Base-by-base conservation (phyloP, 176 grass and related monocot species). In the Thinopyrum elongatum region DNA sequence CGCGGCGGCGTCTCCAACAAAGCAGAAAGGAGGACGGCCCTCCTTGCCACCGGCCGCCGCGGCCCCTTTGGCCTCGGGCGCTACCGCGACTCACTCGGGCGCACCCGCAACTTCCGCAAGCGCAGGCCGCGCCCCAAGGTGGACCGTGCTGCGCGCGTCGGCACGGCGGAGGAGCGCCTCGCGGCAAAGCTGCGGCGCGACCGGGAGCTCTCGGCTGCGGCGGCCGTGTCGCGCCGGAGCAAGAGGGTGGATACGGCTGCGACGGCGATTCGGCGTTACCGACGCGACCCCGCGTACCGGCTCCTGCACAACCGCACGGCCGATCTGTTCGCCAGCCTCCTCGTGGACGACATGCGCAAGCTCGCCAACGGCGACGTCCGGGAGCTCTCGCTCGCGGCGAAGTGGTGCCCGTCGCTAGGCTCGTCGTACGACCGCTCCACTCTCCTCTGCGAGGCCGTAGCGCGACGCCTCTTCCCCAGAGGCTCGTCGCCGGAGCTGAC, bases 371-470 rank as follows among this genome's bases (percentile, higher is more conserved):
- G 84, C 5, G n/a, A 87, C 22, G 15, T 31, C 7, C 70, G 39
- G n/a, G 33, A 81, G 39, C 15, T 91, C 46, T 78, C 80, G 7
- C 83, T 94, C 14, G 86, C 92, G 3, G 89, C 92, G 29, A 94
- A 94, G 60, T 94, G 92, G 92, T 94, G 92, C 60, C 92, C 92
- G 17, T 89, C 92, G 47, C 74, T 89, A 46, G 86, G 88, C 78
- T 89, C 86, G 23, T 94, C 86, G 23, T 91, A 87, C 49, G 92
- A 94, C 36, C 80, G 76, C 63, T 92, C 90, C 71, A 97, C 85
- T 15, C 89, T 97, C 25, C 82, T 97, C 77, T 93, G 95, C 65
- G 95, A 97, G 88, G 91, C 92, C 19, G 70, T 97, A 2, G 90
- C 84, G 22, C 89, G 90, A 17, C 87, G 84, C 47, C 87, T 94